Conservation (phyloP, 768 basidiomycete species). For the Mycena vulgaris region DNA sequence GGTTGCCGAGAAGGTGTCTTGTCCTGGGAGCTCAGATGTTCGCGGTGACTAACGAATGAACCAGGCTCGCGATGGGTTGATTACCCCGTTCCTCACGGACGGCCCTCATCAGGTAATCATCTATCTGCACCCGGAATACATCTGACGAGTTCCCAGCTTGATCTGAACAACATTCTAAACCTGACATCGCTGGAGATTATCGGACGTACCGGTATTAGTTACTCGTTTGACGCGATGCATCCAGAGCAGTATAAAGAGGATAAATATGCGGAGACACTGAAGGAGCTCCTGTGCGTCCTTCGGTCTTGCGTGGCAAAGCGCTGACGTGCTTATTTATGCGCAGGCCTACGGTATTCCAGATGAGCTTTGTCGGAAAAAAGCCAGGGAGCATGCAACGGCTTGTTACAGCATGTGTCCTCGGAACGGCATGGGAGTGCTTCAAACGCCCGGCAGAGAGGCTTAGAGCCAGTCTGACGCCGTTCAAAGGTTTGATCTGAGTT, state of each 20-base stretch:
- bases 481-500: no score
- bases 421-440: no score
- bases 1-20: neutral
- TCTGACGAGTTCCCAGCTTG: neutral
- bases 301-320: no score
- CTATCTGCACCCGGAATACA: neutral
- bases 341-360: no score
- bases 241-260: neutral
- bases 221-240: neutral
- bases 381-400: no score
- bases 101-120: neutral
- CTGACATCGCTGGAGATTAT: neutral
- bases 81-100: neutral
- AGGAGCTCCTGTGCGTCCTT: neutral
- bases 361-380: no score
- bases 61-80: neutral
- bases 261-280: neutral
- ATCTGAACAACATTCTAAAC: neutral
- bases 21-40: neutral
- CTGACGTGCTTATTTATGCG: no score
- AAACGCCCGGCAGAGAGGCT: no score
- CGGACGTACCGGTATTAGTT: neutral
- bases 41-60: neutral
- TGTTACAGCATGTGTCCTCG: no score
- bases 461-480: no score